Evolutionary conservation across 495 filamentous ascomycete species (phyloP).

Genomic region (Amniculicola lignicola): DNA sequence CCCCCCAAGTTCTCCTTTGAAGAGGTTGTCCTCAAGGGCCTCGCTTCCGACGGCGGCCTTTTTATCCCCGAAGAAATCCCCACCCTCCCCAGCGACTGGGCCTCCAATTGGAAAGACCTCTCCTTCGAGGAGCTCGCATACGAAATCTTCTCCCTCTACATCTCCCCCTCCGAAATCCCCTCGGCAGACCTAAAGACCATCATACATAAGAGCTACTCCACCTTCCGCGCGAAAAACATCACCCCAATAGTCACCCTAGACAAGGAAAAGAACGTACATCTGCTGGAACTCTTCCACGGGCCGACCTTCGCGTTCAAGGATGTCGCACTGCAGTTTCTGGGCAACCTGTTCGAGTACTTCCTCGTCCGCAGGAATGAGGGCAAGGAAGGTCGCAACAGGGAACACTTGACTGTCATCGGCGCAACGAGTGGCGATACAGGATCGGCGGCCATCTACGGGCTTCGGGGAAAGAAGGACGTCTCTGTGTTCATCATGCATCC

Average conservation of each 20-base stretch:
- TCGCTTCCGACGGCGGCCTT: constrained; percentile 83
- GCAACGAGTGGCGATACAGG: constrained; percentile 95
- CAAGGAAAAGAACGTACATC: constrained; percentile 63
- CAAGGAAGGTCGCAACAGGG: constrained; percentile 65
- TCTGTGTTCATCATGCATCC: constrained; percentile 87
- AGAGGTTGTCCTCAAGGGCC: constrained; percentile 83
- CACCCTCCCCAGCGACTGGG: constrained; percentile 58
- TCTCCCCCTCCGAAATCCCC: constrained; percentile 78
- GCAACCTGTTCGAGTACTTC: constrained; percentile 96
- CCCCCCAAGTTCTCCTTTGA: constrained; percentile 78
- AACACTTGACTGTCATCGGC: constrained; percentile 86
- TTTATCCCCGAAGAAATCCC: constrained; percentile 87
- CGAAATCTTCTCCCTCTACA: constrained; percentile 74
- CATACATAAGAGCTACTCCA: constrained; percentile 74
- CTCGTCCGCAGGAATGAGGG: constrained; percentile 75
- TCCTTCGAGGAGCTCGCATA: constrained; percentile 76
- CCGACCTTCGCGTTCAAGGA: constrained; percentile 96
- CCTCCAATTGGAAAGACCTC: constrained; percentile 64
- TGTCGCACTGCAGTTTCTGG: constrained; percentile 83
- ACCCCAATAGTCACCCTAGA: constrained; percentile 70
- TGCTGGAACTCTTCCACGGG: constrained; percentile 97
- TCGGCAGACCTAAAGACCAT: constrained; percentile 73
- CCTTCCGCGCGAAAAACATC: constrained; percentile 72
- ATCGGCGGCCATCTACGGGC: constrained; percentile 93
- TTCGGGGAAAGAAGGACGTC: constrained; percentile 94